Percentiles rank a stretch among this genome's conserved stretches.
phyloP scores from a whole-genome alignment of 2,329 filamentous ascomycete genomes.

The Fusarium sarcochroum region DNA sequence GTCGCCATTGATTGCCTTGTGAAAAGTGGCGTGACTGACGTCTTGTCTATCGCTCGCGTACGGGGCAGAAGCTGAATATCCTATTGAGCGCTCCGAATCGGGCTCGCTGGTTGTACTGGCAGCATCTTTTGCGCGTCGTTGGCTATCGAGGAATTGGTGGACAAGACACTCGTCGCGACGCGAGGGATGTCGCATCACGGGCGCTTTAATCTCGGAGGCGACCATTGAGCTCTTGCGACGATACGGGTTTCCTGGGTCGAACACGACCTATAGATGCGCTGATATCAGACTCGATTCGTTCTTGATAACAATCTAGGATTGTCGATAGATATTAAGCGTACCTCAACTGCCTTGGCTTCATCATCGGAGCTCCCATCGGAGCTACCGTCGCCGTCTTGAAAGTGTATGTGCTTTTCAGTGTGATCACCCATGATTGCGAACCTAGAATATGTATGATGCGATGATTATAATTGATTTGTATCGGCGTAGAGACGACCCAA shows the following conservation, averaged over 20 bases:
- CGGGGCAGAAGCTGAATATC: slow-evolving; percentile 48
- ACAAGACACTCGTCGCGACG: slow-evolving; percentile 72
- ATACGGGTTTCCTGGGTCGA: slow-evolving; percentile 72
- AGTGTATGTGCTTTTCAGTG: slow-evolving; percentile 43
- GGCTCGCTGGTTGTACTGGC: slow-evolving; percentile 48
- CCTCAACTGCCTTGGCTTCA: slow-evolving; percentile 63
- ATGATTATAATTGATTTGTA: not conserved
- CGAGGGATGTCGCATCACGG: slow-evolving; percentile 48
- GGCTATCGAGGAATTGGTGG: slow-evolving; percentile 74
- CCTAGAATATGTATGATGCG: not conserved
- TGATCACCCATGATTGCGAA: slow-evolving; percentile 37
- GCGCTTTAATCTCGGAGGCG: slow-evolving; percentile 60
- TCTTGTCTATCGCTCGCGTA: slow-evolving; percentile 35
- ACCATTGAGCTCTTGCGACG: slow-evolving; percentile 77
- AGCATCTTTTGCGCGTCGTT: slow-evolving; percentile 57
- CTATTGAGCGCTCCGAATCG: slow-evolving; percentile 48
- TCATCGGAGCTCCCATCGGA: slow-evolving; percentile 67
- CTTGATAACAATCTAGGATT: not conserved
- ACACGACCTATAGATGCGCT: slow-evolving; percentile 65
- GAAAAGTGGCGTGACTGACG: slow-evolving; percentile 20
- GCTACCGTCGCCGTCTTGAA: slow-evolving; percentile 54
- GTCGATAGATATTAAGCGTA: slow-evolving; percentile 47
- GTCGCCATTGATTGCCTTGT: slow-evolving; percentile 28
- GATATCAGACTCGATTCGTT: slow-evolving; percentile 13
- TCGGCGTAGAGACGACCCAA: not conserved